These are phyloP conservation scores for Huntiella moniliformis DNA, from an alignment of 2,329 filamentous ascomycete species.

Conservation along the genomic window DNA sequence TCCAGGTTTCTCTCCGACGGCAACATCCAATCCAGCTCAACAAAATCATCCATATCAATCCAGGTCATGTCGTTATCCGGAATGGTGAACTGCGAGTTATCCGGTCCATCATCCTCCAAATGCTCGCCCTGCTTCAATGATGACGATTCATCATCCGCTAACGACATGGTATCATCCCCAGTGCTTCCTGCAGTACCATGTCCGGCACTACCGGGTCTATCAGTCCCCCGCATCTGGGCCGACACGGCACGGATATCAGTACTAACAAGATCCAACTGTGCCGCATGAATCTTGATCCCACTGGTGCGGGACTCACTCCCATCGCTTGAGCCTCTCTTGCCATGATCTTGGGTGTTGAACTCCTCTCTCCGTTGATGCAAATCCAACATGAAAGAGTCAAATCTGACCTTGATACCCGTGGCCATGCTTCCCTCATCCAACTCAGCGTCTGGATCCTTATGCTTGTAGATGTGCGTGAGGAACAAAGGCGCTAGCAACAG, in stretches of 20 bases:
- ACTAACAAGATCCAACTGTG: slow-evolving; percentile 76
- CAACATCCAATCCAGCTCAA: slow-evolving; percentile 90
- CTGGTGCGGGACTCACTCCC: slow-evolving; percentile 52
- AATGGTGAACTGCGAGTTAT: slow-evolving; percentile 81
- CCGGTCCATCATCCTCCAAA: slow-evolving; percentile 39
- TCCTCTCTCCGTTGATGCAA: slow-evolving; percentile 86
- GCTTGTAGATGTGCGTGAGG: slow-evolving; percentile 93
- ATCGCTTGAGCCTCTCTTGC: slow-evolving; percentile 36
- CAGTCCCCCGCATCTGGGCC: slow-evolving; percentile 68
- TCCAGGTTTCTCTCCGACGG: slow-evolving; percentile 79
- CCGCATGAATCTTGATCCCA: slow-evolving; percentile 88
- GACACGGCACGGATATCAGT: slow-evolving; percentile 89
- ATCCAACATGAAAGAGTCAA: slow-evolving; percentile 95
- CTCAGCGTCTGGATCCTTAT: slow-evolving; percentile 85
- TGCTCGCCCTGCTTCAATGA: slow-evolving; percentile 7
- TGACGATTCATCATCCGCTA: slow-evolving; percentile 5
- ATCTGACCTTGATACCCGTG: slow-evolving; percentile 85
- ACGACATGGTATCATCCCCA: slow-evolving; percentile 1
- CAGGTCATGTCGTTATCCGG: slow-evolving; percentile 88
- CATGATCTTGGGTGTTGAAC: slow-evolving; percentile 65
- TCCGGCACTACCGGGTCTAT: slow-evolving; percentile 16
- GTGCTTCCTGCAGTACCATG: neutral
- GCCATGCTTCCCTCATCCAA: slow-evolving; percentile 61
- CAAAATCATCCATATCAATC: slow-evolving; percentile 99
- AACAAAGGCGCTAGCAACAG: slow-evolving; percentile 81